Percentiles rank a stretch among this genome's conserved stretches.
Conservation (phyloP, 2,329 filamentous ascomycete species). For the Coleophoma cylindrospora region DNA sequence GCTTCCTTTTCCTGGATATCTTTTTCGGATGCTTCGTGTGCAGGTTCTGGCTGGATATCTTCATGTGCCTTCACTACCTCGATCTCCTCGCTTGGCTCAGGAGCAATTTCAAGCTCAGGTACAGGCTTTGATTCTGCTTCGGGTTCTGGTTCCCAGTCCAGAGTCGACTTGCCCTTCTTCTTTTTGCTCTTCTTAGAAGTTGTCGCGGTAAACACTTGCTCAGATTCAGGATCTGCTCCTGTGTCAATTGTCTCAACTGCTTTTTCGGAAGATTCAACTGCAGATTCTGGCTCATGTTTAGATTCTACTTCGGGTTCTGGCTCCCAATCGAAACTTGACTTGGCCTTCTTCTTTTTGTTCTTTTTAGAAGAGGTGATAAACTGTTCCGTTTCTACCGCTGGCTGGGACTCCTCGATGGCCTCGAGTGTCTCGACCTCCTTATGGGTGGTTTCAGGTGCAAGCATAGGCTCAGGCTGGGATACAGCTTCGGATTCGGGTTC, state of each 20-base stretch:
- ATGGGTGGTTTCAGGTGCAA: neutral
- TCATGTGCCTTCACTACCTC: too few relatives aligned
- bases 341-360: conserved; percentile 4
- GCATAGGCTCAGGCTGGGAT: neutral
- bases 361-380: neutral
- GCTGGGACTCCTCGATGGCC: neutral
- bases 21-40: neutral
- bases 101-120: neutral
- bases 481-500: conserved; percentile 2
- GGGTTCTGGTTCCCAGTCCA: conserved; percentile 6
- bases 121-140: neutral
- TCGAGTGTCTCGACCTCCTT: too few relatives aligned
- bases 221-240: too few relatives aligned
- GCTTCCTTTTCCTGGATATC: conserved; percentile 2
- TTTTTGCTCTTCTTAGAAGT: conserved; percentile 4
- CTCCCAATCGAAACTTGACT: conserved; percentile 6
- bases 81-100: neutral
- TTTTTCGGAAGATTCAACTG: neutral
- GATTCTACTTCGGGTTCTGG: neutral
- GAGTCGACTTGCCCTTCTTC: conserved; percentile 4
- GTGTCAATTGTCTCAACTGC: too few relatives aligned
- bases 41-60: neutral
- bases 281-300: neutral
- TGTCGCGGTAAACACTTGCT: neutral
- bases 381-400: neutral